These are phyloP conservation scores for Populus hybrid DNA, from an alignment of 441 rosid species.

Conservation along the genomic window DNA sequence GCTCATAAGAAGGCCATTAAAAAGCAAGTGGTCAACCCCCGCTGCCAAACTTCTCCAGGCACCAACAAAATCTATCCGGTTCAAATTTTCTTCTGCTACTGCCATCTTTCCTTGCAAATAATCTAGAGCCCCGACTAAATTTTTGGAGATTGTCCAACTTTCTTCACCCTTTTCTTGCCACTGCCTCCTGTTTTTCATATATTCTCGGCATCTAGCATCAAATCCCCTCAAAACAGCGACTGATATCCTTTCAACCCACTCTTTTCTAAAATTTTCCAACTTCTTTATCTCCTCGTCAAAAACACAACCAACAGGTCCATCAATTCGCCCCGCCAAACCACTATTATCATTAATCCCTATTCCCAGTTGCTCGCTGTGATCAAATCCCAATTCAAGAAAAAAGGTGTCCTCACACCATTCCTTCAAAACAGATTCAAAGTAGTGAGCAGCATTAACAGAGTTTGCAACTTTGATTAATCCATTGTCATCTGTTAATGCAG, in stretches of 20 bases:
- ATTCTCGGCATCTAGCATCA: conserved; percentile 71
- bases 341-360: conserved; percentile 16
- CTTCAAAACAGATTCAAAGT: conserved; percentile 61
- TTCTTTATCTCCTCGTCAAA: conserved; percentile 55
- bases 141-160: conserved; percentile 60
- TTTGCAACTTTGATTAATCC: conserved; percentile 74
- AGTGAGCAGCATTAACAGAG: conserved; percentile 64
- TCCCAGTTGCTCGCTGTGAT: conserved; percentile 37
- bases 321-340: conserved; percentile 15
- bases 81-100: conserved; percentile 50
- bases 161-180: conserved; percentile 80
- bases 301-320: conserved; percentile 41
- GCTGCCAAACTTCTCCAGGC: conserved; percentile 78
- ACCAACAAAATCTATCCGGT: conserved; percentile 55
- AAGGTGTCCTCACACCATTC: conserved; percentile 88
- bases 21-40: conserved; percentile 57
- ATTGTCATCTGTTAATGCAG: conserved; percentile 76
- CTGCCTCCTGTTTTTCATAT: conserved; percentile 69
- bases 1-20: conserved; percentile 55
- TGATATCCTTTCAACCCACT: conserved; percentile 80
- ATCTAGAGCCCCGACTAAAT: conserved; percentile 68
- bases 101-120: conserved; percentile 70
- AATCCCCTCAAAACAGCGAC: conserved; percentile 76
- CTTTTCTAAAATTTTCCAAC: conserved; percentile 56
- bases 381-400: conserved; percentile 69